Percentiles rank a stretch among this genome's conserved stretches.
phyloP scores from a whole-genome alignment of 352 stramenopile genomes.

The Phytopythium mirpurense region DNA sequence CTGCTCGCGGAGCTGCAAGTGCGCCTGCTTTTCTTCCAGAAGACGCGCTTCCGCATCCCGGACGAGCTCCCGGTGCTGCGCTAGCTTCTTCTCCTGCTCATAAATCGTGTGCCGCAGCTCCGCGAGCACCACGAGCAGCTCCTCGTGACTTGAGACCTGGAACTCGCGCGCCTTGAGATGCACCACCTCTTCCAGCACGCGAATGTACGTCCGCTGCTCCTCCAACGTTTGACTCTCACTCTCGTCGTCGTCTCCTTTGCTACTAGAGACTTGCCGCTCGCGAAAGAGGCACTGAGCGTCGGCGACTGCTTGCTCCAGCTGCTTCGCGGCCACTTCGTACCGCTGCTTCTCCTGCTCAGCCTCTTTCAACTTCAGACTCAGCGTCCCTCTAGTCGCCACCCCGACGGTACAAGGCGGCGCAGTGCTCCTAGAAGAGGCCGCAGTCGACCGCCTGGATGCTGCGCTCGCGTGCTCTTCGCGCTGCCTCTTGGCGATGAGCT shows the following conservation, averaged over 20 bases:
- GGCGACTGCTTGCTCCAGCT: slow-evolving; percentile 27
- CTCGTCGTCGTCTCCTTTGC: slow-evolving; percentile 6
- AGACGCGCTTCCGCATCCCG: slow-evolving; percentile 14
- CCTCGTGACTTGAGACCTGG: slow-evolving; percentile 63
- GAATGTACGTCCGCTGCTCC: slow-evolving; percentile 66
- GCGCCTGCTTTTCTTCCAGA: slow-evolving; percentile 17
- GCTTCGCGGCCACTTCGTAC: slow-evolving; percentile 26
- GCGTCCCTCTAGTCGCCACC: slow-evolving; percentile 14
- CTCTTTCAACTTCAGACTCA: slow-evolving; percentile 36
- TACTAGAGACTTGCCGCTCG: slow-evolving; percentile 9
- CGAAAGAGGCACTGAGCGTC: slow-evolving; percentile 37
- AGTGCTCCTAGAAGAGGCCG: background rate
- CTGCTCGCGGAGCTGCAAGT: slow-evolving; percentile 16
- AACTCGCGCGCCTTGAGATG: slow-evolving; percentile 70
- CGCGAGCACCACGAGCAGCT: slow-evolving; percentile 65
- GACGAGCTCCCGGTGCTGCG: slow-evolving; percentile 16
- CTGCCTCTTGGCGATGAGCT: background rate
- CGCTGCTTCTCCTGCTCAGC: slow-evolving; percentile 35
- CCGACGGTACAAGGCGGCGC: background rate
- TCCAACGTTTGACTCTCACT: too few relatives aligned
- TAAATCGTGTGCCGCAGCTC: slow-evolving; percentile 78
- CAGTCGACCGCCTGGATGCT: background rate
- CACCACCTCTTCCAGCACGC: slow-evolving; percentile 70
- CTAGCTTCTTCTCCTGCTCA: slow-evolving; percentile 55
- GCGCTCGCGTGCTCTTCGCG: background rate